phyloP scores from a whole-genome alignment of 257 asterid species.

The Penstemon eatonii region DNA sequence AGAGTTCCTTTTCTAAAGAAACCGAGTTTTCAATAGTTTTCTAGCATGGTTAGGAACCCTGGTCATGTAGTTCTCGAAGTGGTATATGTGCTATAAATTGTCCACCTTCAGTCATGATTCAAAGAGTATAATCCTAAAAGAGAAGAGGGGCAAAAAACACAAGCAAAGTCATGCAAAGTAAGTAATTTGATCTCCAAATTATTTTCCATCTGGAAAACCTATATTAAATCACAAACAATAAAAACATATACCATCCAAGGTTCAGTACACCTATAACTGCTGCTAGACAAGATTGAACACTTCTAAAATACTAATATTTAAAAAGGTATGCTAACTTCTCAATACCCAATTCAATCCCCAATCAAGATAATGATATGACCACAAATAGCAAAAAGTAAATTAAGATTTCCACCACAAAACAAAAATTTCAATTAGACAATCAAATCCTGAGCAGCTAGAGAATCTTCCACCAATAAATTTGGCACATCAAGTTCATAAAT shows the following conservation, averaged over 20 bases:
- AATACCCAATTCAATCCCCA: not conserved
- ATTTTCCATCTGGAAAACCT: constrained; percentile 10
- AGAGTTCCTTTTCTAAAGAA: not conserved
- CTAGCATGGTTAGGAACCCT: not conserved
- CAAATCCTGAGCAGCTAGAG: not conserved
- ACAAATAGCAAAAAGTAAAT: not conserved
- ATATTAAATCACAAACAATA: not conserved
- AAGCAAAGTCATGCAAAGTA: not conserved
- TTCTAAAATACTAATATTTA: not conserved
- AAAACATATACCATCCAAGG: not conserved
- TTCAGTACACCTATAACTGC: not conserved
- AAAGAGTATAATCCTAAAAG: not conserved
- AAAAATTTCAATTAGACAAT: too few relatives aligned
- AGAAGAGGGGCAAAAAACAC: not conserved
- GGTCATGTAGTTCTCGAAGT: not conserved
- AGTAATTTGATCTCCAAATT: constrained; percentile 2
- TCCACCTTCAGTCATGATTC: not conserved
- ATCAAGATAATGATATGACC: not conserved
- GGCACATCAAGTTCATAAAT: too few relatives aligned
- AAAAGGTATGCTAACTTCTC: too few relatives aligned
- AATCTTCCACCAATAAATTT: not conserved
- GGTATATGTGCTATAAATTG: not conserved
- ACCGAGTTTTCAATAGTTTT: not conserved
- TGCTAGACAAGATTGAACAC: not conserved
- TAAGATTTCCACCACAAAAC: not conserved